Base-by-base conservation (phyloP, 177 flowering plant species). In the Vitis hybrid region DNA sequence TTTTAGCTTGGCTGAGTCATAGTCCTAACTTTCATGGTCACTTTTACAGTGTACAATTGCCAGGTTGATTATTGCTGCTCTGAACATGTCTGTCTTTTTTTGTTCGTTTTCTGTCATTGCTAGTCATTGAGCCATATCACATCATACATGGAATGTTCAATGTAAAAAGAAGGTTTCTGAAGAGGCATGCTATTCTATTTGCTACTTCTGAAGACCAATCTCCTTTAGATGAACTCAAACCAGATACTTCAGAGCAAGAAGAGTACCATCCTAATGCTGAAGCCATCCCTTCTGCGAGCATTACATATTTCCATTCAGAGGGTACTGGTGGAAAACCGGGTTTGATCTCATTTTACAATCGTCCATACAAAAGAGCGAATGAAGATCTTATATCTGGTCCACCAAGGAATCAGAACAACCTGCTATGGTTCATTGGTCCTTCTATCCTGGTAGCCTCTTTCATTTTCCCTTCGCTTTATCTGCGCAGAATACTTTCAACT, bases 361-460 rank as follows among this genome's bases (percentile, higher is more conserved):
- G 68, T 58, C 79, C 79, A 18, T 77, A 73, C 54, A 73, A 52
- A 79, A 79, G 53, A 70, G 79, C 77, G 47, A 80, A 77, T 8
- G 76, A 77, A 64, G 15, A 64, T 19, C 33, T 54, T 69, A 65
- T 53, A 59, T 63, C 80, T 20, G 52, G 69, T 20, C 70, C 75
- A 3, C 71, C 58, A 33, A 86, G 67, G 76, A 78, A 74, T 64
- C 76, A 73, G 58, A 82, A 76, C 62, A 81, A 71, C 71, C 61
- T 91, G 1, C 62, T 87, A 53, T 92, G 92, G 92, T 80, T 92
- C 70, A 57, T 86, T 70, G 97, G 95, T 62, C 98, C 98, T 8
- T 76, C 90, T 60, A 86, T 92, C 5, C 91, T 95, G 59, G 94
- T 95, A 17, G 91, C 97, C 22, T 89, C 98, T 62, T 92, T 92